Conservation (phyloP, 2,329 filamentous ascomycete species). For the Penicillium decumbens region DNA sequence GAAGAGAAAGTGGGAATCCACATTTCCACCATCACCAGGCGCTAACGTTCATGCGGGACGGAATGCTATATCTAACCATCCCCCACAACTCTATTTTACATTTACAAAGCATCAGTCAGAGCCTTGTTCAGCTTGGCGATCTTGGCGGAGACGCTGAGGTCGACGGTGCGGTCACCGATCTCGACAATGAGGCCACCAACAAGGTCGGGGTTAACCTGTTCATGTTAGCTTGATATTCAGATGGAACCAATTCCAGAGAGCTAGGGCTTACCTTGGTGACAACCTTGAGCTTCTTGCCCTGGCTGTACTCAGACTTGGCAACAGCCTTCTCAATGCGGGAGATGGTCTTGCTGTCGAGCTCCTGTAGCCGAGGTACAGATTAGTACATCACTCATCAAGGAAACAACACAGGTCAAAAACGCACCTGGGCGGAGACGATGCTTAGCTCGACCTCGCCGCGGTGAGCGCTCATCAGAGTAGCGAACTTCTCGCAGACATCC, state of each 20-base stretch:
- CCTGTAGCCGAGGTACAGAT: conserved; percentile 44
- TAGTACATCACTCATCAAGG: neutral
- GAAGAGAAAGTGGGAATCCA: conserved; percentile 13
- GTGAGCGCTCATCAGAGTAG: conserved; percentile 77
- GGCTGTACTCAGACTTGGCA: conserved; percentile 79
- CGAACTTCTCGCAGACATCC: conserved; percentile 83
- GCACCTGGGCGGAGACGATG: conserved; percentile 83
- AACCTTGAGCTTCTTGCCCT: conserved; percentile 97
- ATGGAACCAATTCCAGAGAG: neutral
- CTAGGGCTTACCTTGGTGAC: conserved; percentile 68
- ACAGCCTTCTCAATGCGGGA: conserved; percentile 81
- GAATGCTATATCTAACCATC: conserved; percentile 24
- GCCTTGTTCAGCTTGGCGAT: conserved; percentile 99
- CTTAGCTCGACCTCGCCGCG: conserved; percentile 89
- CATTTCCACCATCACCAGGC: conserved; percentile 17
- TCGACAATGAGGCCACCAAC: conserved; percentile 91
- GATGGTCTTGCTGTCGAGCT: conserved; percentile 82
- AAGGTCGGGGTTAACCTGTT: conserved; percentile 86
- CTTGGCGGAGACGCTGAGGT: conserved; percentile 91
- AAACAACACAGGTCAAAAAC: conserved; percentile 24
- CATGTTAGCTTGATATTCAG: neutral
- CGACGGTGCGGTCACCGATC: conserved; percentile 95
- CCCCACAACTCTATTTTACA: conserved; percentile 30
- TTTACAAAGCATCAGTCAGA: conserved; percentile 94
- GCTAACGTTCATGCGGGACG: conserved; percentile 27